Evolutionary conservation across 1,284 basidiomycete genomes (phyloP), one percentile per base, ranked within the genome.

Genomic region (Naganishia liquefaciens): DNA sequence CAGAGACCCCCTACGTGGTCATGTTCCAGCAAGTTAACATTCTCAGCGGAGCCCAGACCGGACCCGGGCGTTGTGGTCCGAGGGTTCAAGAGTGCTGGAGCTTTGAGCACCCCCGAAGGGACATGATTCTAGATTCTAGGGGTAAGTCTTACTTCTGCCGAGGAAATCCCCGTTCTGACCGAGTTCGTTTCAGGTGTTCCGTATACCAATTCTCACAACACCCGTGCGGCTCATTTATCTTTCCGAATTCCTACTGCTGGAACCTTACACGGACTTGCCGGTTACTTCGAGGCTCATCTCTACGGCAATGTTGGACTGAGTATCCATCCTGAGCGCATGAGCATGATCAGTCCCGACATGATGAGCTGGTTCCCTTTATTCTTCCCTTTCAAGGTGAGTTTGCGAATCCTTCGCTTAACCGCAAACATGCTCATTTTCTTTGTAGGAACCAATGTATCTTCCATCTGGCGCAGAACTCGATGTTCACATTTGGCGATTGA

Each of bases 281-380:
- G 96, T 3, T 99, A 98, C 79, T 99, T 99, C 74, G 95, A 99
- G 79, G 92, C 95, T 0, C 87, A 92, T 33, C 81, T 99, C 5
- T 99, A 97, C 76, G 87, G 86, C 44, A 87, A 89, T 70, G 83
- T 99, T 23, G 90, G 90, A 0, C 81, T 99, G 42, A 96, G 92
- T 71, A 99, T 96, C 54, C 93, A 97, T 76, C 96, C 96, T 0
- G 87, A 93, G 64, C 86, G 88, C 54, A 88, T 89, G 77, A 86
- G 90, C 63, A 79, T 85, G 54, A 83, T 93, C 61, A 92, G 90
- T 19, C 90, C 90, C 71, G 89, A 98, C 71, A 98, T 99, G 95
- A 83, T 98, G 67, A 95, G 91, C 73, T 99, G 96, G 96, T 99
- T 99, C 81, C 96, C 96, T 0, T 81, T 98, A 39, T 97, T 93